phyloP scores from a whole-genome alignment of 2,329 filamentous ascomycete species.

The Sarocladium oryzae region DNA sequence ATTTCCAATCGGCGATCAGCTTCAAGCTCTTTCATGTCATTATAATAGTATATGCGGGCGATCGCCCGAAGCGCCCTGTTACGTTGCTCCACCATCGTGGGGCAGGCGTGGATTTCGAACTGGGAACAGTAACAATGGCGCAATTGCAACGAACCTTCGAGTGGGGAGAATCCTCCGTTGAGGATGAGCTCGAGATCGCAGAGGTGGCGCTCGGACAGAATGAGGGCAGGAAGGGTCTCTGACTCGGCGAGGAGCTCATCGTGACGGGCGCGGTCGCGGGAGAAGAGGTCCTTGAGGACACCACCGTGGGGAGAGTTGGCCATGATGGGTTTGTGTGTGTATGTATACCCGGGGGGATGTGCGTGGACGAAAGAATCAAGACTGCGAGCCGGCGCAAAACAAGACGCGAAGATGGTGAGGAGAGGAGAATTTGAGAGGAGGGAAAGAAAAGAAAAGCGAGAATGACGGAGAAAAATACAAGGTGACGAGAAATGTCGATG shows the following conservation, averaged over 20 bases:
- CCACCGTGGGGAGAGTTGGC: constrained; percentile 77
- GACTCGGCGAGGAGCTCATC: constrained; percentile 75
- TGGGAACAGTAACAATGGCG: not conserved
- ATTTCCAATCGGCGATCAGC: constrained; percentile 14
- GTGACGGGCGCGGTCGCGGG: constrained; percentile 80
- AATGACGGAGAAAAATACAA: not conserved
- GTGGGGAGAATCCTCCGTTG: constrained; percentile 94
- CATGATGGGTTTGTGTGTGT: constrained; percentile 37
- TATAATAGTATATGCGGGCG: constrained; percentile 10
- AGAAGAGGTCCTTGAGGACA: constrained; percentile 94
- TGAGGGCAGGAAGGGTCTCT: constrained; percentile 76
- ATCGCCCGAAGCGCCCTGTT: constrained; percentile 10
- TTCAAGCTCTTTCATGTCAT: constrained; percentile 8
- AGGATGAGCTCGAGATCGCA: constrained; percentile 97
- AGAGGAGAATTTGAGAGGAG: constrained; percentile 5
- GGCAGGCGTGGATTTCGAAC: not conserved
- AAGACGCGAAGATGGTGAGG: constrained; percentile 12
- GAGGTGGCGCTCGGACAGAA: constrained; percentile 87
- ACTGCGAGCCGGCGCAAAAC: constrained; percentile 6
- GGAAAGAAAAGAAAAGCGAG: not conserved
- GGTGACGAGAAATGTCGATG: not conserved
- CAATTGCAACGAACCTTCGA: constrained; percentile 66
- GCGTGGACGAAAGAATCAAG: not conserved
- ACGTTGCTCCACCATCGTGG: constrained; percentile 12
- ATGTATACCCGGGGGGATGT: too few species aligned